Base-by-base conservation (phyloP, 768 basidiomycete genomes). In the Hortiboletus campestris region DNA sequence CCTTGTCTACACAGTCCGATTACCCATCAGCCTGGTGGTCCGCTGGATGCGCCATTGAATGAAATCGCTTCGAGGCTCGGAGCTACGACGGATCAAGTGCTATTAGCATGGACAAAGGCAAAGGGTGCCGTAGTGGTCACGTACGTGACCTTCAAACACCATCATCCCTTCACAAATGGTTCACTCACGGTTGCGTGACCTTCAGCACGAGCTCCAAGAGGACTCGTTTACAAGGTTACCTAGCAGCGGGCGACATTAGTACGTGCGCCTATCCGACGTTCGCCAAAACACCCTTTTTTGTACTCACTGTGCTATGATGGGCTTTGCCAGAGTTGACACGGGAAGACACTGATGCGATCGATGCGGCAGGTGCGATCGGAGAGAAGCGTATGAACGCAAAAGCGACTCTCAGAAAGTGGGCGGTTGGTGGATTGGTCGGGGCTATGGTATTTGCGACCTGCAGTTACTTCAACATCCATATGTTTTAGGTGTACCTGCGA, bases 121-220 rank as follows among this genome's bases (percentile, higher is more conserved):
- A 91, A 92, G 66, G 86, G 84, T 16, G 81, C 80, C 0, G 81
- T 88, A 7, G 79, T 80, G 20, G 78, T 89, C 58, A 89, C 86
- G 83, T 88, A 66, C 20, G 75, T 44, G 13, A 28, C 29, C 14
- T 6, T 55, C 11, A 2, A 19, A 32, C 19, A 12, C 16, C 19
- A 16, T 16, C 12, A 22, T 22, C 22, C 28, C 22, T 28, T 7
- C 32, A 28, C 17, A 14, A 12, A 17, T 20, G 6, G 11, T 12
- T 20, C 10, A 28, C 45, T 31, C 16, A 31, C 4, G 4, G 44
- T 35, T 31, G 22, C 34, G 13, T 42, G 4, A 43, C 7, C 22
- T 46, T 20, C 58, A 86, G 85, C 11, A 80, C 83, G 13, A 88
- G 85, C 68, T 82, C 84, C 8, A 88, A 85, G 73, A 81, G 83